Evolutionary conservation across 305 asterid species (phyloP), one percentile per base, ranked within the genome.

Genomic region (Solanum hybrid): DNA sequence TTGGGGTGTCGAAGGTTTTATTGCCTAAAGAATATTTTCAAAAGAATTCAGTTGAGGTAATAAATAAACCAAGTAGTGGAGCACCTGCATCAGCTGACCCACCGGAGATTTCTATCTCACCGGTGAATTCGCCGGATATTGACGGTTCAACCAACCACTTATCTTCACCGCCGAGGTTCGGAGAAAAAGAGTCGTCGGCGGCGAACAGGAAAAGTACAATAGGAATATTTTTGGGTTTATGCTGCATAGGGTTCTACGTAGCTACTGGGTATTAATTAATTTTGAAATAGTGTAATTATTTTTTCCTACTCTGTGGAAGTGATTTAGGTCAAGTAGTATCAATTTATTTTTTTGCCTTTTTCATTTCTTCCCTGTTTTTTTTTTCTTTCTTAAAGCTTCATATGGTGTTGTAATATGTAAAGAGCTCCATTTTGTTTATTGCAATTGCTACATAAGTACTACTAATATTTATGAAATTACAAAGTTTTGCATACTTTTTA

Each of bases 1-100:
- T 97, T 36, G 99, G 99, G 86, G 94, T 97, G 11, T 97, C 98
- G 0, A 92, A 77, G 42, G 99, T 97, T 13, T 91, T 97, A 73
- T 90, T 97, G 80, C 98, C 99, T 4, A 91, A 86, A 71, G 99
- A 97, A 69, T 92, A 87, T 46, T 96, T 96, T 79, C 97, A 97
- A 89, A 93, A 90, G 42, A 89, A 93, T 91, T 94, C 98, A 33
- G 89, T 42, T 89, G 94, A 88, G 74, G 90, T 86, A 86, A 90
- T 86, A 85, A 90, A 90, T 78, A 90, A 90, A 36, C 95, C 95
- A 42, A 84, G 91, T 46, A 89, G 90, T 37, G 94, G 93, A 35
- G 91, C 86, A 22, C 39, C 84, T 42, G 89, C 91, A 78, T 33
- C 80, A 31, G 42, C 87, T 77, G 67, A 73, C 39, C 95, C 97